Conservation (phyloP, 495 filamentous ascomycete genomes). For the Cudoniella acicularis region DNA sequence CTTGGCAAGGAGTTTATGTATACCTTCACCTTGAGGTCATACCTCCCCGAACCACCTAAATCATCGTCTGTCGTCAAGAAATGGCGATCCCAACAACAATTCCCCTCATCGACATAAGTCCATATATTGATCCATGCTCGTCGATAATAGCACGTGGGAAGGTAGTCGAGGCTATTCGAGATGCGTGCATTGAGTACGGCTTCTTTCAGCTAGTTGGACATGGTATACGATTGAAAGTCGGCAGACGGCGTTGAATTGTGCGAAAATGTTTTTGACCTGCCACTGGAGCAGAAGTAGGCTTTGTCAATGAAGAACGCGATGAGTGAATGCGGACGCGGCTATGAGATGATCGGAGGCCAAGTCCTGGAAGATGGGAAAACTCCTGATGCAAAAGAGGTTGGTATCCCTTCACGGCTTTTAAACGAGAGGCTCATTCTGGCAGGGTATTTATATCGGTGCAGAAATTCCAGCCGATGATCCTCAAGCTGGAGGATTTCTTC, state of each 20-base stretch:
- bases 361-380: slow-evolving; percentile 41
- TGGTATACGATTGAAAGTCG: slow-evolving; percentile 36
- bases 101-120: slow-evolving; percentile 4
- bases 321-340: slow-evolving; percentile 41
- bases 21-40: too few species aligned
- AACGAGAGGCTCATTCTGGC: neutral
- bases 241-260: slow-evolving; percentile 32
- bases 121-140: neutral
- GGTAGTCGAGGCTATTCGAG: slow-evolving; percentile 26
- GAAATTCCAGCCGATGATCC: slow-evolving; percentile 41
- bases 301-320: slow-evolving; percentile 35
- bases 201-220: slow-evolving; percentile 51
- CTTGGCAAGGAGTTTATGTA: too few species aligned
- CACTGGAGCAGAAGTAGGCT: slow-evolving; percentile 42
- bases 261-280: slow-evolving; percentile 44
- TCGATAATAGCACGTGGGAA: neutral
- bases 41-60: too few species aligned
- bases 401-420: neutral
- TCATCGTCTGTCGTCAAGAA: too few species aligned
- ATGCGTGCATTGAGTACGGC: slow-evolving; percentile 48
- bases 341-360: slow-evolving; percentile 47
- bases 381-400: slow-evolving; percentile 51
- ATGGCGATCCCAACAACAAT: neutral
- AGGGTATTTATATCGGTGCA: slow-evolving; percentile 44
- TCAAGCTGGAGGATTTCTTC: slow-evolving; percentile 33